These are phyloP conservation scores for Cymbopogon citratus DNA, from an alignment of 176 grass and related monocot species.

Conservation along the genomic window DNA sequence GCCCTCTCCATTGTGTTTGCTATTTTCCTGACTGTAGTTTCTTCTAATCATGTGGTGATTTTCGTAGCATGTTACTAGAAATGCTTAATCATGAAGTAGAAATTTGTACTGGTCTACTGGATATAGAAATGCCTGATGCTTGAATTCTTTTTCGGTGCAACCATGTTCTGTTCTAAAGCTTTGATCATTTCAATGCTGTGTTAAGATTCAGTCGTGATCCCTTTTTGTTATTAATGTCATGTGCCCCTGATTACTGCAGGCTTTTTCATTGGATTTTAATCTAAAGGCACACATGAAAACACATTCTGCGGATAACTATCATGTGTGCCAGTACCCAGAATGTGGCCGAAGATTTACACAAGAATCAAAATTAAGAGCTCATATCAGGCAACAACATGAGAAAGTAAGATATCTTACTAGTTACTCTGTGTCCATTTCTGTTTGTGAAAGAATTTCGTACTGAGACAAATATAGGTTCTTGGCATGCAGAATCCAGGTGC, in stretches of 20 bases:
- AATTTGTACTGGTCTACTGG: not conserved
- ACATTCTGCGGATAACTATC: conserved; percentile 90
- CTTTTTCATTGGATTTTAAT: conserved; percentile 98
- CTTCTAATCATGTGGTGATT: not conserved
- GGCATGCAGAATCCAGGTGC: conserved; percentile 37
- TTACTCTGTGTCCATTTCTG: not conserved
- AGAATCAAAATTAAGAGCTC: conserved; percentile 85
- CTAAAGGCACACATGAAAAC: conserved; percentile 90
- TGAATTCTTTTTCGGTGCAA: not conserved
- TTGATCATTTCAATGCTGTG: not conserved
- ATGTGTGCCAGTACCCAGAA: conserved; percentile 69
- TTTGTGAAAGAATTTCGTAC: not conserved
- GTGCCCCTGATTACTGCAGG: conserved; percentile 47
- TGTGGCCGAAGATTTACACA: conserved; percentile 86
- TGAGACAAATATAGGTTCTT: conserved; percentile 7
- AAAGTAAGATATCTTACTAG: conserved; percentile 45
- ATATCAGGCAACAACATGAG: conserved; percentile 77
- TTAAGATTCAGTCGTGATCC: not conserved
- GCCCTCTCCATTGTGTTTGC: not conserved
- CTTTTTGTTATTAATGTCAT: conserved; percentile 1
- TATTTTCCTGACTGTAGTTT: not conserved
- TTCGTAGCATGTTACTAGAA: not conserved
- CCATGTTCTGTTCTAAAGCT: not conserved
- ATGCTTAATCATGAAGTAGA: not conserved
- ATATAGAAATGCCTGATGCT: not conserved